Conservation (phyloP, 148 eudicot species). For the Heliamphora exappendiculata region DNA sequence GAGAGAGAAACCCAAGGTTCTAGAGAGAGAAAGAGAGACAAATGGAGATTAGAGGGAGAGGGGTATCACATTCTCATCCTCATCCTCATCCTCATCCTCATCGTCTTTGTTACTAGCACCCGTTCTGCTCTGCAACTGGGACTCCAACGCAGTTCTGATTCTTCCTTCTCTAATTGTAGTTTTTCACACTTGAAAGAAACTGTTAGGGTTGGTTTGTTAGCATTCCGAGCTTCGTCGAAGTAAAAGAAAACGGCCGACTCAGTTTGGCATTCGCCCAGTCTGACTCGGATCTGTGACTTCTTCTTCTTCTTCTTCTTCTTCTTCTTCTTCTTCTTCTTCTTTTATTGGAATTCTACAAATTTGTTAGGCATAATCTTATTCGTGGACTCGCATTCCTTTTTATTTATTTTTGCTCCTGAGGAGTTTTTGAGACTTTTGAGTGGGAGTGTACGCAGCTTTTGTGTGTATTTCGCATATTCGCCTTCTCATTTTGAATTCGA, state of each 20-base stretch:
- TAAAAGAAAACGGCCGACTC: conserved; percentile 9
- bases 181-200: neutral
- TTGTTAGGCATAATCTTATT: neutral
- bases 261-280: neutral
- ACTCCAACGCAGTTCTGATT: too few relatives aligned
- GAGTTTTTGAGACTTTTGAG: too few relatives aligned
- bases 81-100: too few relatives aligned
- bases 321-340: too few relatives aligned
- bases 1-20: too few relatives aligned
- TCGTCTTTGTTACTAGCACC: too few relatives aligned
- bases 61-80: too few relatives aligned
- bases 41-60: too few relatives aligned
- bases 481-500: neutral
- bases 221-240: neutral
- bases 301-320: neutral
- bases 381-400: neutral
- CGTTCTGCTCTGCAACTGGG: too few relatives aligned
- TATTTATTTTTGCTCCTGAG: too few relatives aligned
- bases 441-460: neutral
- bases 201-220: neutral
- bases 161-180: neutral
- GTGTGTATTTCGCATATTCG: neutral
- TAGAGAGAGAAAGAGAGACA: too few relatives aligned
- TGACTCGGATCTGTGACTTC: conserved; percentile 7
- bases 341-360: too few relatives aligned